A percentile compares a stretch with the other conserved stretches of the same genome.
phyloP scores from a whole-genome alignment of 352 stramenopile species.

The Globisporangium rhizosaccharum region DNA sequence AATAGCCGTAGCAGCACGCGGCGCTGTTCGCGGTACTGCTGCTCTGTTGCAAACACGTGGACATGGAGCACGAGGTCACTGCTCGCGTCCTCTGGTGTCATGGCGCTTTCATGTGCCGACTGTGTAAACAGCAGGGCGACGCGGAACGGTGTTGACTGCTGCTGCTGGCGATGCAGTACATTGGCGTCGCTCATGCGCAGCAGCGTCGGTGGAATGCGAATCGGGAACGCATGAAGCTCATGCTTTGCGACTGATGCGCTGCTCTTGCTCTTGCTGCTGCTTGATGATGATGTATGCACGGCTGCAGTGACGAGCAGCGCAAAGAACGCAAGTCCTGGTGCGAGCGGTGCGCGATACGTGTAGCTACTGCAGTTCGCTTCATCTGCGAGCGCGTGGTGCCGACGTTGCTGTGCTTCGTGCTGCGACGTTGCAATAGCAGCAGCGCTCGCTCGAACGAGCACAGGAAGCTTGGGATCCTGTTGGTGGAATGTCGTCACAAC shows the following conservation, averaged over 20 bases:
- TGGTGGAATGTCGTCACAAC: background rate
- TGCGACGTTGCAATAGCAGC: background rate
- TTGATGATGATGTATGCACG: background rate
- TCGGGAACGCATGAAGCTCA: slow-evolving; percentile 20
- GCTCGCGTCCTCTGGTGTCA: background rate
- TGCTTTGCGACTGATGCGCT: background rate
- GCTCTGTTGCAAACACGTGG: slow-evolving; percentile 10
- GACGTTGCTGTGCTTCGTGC: slow-evolving; percentile 17
- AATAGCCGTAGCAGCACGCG: slow-evolving; percentile 9
- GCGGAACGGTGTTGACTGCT: background rate
- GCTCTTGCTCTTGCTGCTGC: too few species aligned
- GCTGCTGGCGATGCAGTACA: background rate
- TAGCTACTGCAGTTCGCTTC: slow-evolving; percentile 43
- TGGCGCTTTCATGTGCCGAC: background rate
- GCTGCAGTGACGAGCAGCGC: slow-evolving; percentile 15
- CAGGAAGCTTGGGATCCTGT: slow-evolving; percentile 9
- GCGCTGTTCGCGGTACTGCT: slow-evolving; percentile 11
- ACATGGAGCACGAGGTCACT: slow-evolving; percentile 7
- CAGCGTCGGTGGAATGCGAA: slow-evolving; percentile 22
- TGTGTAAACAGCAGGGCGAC: slow-evolving; percentile 8
- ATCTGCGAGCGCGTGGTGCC: slow-evolving; percentile 29
- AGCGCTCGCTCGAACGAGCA: background rate
- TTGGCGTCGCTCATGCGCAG: slow-evolving; percentile 1
- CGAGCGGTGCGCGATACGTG: slow-evolving; percentile 20
- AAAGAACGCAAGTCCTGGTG: slow-evolving; percentile 50